phyloP scores from a whole-genome alignment of 2,329 filamentous ascomycete species.

The Endoconidiophora laricicola region DNA sequence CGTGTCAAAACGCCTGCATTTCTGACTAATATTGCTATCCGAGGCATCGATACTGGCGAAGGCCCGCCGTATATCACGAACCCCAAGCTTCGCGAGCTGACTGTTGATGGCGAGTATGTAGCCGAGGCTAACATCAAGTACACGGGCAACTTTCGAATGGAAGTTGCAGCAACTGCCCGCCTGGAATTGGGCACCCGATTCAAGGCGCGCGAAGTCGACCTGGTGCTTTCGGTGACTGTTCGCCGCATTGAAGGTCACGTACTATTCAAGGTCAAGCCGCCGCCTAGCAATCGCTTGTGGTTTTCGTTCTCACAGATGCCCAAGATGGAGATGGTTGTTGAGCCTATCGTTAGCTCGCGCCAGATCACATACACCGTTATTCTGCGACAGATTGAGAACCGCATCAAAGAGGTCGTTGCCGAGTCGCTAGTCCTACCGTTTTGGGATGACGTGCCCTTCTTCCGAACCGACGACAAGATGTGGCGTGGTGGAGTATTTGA shows the following conservation, averaged over 20 bases:
- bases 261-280: conserved; percentile 77
- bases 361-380: conserved; percentile 94
- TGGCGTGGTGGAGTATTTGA: conserved; percentile 77
- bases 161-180: conserved; percentile 81
- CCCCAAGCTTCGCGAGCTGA: conserved; percentile 72
- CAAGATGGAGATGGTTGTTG: conserved; percentile 83
- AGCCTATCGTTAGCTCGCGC: conserved; percentile 85
- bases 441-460: conserved; percentile 92
- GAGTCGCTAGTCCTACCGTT: conserved; percentile 86
- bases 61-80: conserved; percentile 80
- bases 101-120: conserved; percentile 76
- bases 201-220: conserved; percentile 76
- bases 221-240: conserved; percentile 71
- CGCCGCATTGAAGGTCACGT: conserved; percentile 75
- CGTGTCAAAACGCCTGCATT: conserved; percentile 85
- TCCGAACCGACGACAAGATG: conserved; percentile 57
- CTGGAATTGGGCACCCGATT: conserved; percentile 81
- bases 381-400: conserved; percentile 79
- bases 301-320: conserved; percentile 87
- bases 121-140: conserved; percentile 81
- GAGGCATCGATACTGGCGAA: conserved; percentile 71
- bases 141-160: conserved; percentile 72
- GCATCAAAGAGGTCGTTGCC: conserved; percentile 83
- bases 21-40: conserved; percentile 68
- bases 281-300: conserved; percentile 93